Base-by-base conservation (phyloP, 2,329 filamentous ascomycete genomes). In the Dactylellina sp. region DNA sequence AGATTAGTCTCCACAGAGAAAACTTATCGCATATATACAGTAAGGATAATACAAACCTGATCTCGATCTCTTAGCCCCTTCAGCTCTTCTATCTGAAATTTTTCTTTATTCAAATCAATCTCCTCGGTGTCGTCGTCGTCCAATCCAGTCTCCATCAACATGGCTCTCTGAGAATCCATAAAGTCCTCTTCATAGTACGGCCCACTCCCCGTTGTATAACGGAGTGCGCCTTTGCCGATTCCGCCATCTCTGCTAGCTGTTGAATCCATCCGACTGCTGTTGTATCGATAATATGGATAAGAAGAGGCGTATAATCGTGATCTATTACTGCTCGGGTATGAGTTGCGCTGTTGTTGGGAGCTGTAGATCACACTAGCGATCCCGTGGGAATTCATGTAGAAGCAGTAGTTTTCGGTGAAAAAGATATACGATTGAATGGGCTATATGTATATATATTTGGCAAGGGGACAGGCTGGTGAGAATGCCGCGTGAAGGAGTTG, bases 361-460 rank as follows among this genome's bases (percentile, higher is more conserved):
- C 7, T 25, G 70, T 74, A 65, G 32, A 74, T 74, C 70, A 74
- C 70, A 47, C 70, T 57, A 39, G 70, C 56, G 49, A 74, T 62
- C 61, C 62, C n/a, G 25, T 62, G 70, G 32, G 70, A 55, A 24
- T 74, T 66, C 70, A 66, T 74, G 61, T 57, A 44, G 60, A 52
- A 63, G 18, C n/a, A 20, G 57, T 65, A 3, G 52, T 42, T 42
- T 42, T 42, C n/a, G 14, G 57, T 9, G 50, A 28, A 28, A 52
- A 25, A 28, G 32, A 28, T 25, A 32, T 12, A 14, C 16, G 40
- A n/a, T 5, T 7, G 16, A 44, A 44, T 7, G 16, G 12, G 12
- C n/a, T n/a, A n/a, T n/a, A n/a, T n/a, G 28, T 32, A 32, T 32
- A 32, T 32, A 32, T 32, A 32, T 32, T 32, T 9, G 20, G 24